Base-by-base conservation (phyloP, 2,329 filamentous ascomycete species). In the Clonostachys sp. region DNA sequence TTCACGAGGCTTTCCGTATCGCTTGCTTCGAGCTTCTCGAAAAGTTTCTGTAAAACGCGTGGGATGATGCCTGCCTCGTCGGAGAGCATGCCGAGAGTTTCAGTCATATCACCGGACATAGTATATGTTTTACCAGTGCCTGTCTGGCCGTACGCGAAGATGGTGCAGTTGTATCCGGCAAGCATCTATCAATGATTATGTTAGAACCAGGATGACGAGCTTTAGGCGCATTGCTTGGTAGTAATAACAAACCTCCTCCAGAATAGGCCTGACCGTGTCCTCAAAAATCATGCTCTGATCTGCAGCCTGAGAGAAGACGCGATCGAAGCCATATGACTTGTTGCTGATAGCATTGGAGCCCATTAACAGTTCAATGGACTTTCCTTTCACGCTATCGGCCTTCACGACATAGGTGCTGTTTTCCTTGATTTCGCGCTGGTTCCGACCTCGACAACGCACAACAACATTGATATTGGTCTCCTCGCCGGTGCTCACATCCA, bases 101-200 rank as follows among this genome's bases (percentile, higher is more conserved):
- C 89, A 13, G 81, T 89, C 83, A 99, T 96, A 65, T 99, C 92
- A 47, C 94, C 94, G 1, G 92, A 96, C 94, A 99, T 99, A 20
- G 94, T 99, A 67, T 99, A 99, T 13, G 94, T 99, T 67, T 99
- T 99, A 57, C 94, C 94, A 0, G 94, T 99, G 41, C 94, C 94
- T 1, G 94, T 99, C 66, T 99, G 94, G 24, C 94, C 94, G 64
- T 99, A 99, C 34, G 94, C 94, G 59, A 99, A 99, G 50, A 99
- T 96, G 6, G 94, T 99, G 70, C 94, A 99, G 66, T 99, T 99
- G 71, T 89, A 97, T 45, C 94, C 94, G 20, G 84, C 80, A 40
- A 99, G 79, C 77, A 97, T 96, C 90, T 95, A 56, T 18, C 14
- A 6, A 18, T 48, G 18, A 46, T 41, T 16, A 35, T 45, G 44